phyloP scores from a whole-genome alignment of 306 rosid genomes.

The Quercus wislizeni region DNA sequence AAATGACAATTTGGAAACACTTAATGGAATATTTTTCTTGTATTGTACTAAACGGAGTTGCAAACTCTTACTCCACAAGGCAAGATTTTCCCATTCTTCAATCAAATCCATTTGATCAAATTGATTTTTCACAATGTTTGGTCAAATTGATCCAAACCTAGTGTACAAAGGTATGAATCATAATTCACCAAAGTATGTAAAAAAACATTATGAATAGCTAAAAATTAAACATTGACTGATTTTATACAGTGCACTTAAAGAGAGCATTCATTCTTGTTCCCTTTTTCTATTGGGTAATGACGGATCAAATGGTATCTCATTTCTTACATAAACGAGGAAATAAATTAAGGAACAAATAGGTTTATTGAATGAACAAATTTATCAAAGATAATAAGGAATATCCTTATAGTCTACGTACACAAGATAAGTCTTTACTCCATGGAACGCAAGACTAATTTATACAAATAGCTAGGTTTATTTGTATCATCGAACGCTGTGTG shows the following conservation, averaged over 20 bases:
- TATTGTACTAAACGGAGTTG: neutral
- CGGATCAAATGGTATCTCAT: no score
- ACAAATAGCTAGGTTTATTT: no score
- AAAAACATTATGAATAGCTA: neutral
- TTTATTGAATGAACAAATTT: no score
- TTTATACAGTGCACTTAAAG: neutral
- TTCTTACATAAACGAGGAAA: no score
- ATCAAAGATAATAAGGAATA: no score
- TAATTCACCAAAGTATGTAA: neutral
- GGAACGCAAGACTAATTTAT: no score
- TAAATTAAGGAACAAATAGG: no score
- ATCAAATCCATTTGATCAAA: neutral
- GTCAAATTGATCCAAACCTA: neutral
- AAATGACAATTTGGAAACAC: neutral
- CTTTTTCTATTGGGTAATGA: no score
- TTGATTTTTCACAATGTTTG: neutral
- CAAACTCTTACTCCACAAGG: neutral
- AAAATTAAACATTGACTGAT: neutral
- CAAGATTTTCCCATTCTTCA: neutral
- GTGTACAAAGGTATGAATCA: neutral
- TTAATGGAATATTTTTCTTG: neutral
- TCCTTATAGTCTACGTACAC: no score
- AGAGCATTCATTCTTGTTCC: no score
- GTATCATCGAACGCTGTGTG: no score
- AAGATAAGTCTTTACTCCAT: no score